phyloP scores from a whole-genome alignment of 805 yeast species.

The Pachysolen tannophilus region DNA sequence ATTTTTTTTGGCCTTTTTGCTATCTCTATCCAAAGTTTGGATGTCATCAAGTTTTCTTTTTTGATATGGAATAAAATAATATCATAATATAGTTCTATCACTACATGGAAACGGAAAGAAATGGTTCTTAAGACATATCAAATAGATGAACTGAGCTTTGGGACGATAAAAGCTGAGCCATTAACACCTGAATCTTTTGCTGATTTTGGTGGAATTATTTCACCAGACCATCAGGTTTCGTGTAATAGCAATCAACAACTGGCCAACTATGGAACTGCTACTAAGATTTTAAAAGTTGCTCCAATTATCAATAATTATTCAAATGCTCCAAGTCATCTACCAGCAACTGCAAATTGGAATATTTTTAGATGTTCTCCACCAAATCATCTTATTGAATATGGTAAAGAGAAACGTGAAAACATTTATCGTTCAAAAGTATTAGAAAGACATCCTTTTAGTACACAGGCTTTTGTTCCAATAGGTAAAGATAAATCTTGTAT shows the following conservation, averaged over 20 bases:
- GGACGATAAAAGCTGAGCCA: conserved; percentile 38
- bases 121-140: conserved; percentile 37
- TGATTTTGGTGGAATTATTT: conserved; percentile 67
- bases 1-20: too few species aligned
- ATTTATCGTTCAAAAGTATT: conserved; percentile 55
- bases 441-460: conserved; percentile 83
- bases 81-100: too few species aligned
- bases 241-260: conserved; percentile 20
- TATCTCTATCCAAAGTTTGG: too few species aligned
- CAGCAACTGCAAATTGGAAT: conserved; percentile 67
- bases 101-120: too few species aligned
- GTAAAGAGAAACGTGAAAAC: conserved; percentile 6
- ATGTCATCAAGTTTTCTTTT: too few species aligned
- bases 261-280: conserved; percentile 95
- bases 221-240: conserved; percentile 65
- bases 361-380: conserved; percentile 80
- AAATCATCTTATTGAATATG: conserved; percentile 36
- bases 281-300: conserved; percentile 66
- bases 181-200: conserved; percentile 62
- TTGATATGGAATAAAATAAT: too few species aligned
- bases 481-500: conserved; percentile 43
- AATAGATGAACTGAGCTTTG: conserved; percentile 11
- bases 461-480: conserved; percentile 91
- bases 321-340: conserved; percentile 34
- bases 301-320: conserved; percentile 49